Evolutionary conservation across 805 yeast species (phyloP), one percentile per base, ranked within the genome.

Genomic region (Scheffersomyces stipitis): DNA sequence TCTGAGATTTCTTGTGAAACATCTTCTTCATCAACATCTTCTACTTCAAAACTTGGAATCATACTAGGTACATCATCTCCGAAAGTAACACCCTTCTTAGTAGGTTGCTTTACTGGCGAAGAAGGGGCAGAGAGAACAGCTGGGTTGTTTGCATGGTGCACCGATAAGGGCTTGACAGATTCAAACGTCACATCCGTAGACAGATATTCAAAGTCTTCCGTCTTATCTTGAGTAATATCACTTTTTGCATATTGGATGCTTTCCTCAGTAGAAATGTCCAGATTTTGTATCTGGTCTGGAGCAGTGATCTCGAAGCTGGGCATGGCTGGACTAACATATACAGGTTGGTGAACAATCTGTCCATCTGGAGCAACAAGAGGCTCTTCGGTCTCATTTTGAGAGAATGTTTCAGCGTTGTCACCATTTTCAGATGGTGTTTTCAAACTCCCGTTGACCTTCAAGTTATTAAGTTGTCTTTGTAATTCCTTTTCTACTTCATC

Each of bases 401-500:
- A 8, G n/a, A n/a, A n/a, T n/a, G n/a, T n/a, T n/a, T n/a, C n/a
- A n/a, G n/a, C n/a, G 29, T 26, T 7, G 29, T 14, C n/a, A 26
- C 8, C 7, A 26, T 10, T 20, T 20, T 20, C 24, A 7, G 10
- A 20, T 20, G 24, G 24, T 16, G 15, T 2, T 5, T 15, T 5
- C 24, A 20, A 20, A 15, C 28, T 36, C 13, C 42, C 48, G 15
- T 47, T 48, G 26, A 52, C 47, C 37, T 68, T 69, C 47, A 69
- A 55, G 15, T 45, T 44, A 20, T 59, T 60, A 30, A 69, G 52
- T 41, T 69, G 73, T 18, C 66, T 54, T 37, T 66, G 62, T 40
- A 69, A 56, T 37, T 66, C 73, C 30, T 45, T 40, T 26, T 66
- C 70, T 4, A 60, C 57, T 13, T 50, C 62, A 4, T 61, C 67